A percentile compares a stretch with the other conserved stretches of the same genome.
These are phyloP conservation scores for Neurospora sp. DNA, from an alignment of 495 filamentous ascomycete species.

Conservation along the genomic window DNA sequence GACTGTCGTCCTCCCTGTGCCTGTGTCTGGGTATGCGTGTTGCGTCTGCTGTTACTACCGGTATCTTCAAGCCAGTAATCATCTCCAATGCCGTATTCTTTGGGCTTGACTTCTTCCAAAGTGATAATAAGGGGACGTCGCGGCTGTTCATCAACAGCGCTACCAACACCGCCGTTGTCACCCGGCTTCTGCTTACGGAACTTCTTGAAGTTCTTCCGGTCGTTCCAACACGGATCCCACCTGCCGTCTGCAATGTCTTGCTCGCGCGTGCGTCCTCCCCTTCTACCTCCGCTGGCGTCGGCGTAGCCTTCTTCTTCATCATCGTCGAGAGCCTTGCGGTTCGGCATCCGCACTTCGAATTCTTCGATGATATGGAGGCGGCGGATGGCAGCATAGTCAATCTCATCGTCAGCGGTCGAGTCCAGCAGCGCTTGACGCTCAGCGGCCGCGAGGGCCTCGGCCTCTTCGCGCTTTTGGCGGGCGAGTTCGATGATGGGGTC, in stretches of 20 bases:
- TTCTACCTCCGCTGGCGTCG: background rate
- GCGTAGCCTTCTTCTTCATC: background rate
- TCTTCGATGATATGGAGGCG: conserved; percentile 71
- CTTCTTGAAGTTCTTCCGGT: conserved; percentile 91
- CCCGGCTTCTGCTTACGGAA: conserved; percentile 53
- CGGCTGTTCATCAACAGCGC: background rate
- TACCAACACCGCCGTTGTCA: conserved; percentile 27
- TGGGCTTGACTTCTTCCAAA: conserved; percentile 68
- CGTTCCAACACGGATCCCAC: conserved; percentile 92
- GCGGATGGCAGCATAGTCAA: conserved; percentile 62
- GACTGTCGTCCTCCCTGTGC: background rate
- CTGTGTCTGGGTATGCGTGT: conserved; percentile 20
- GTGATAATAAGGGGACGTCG: conserved; percentile 56
- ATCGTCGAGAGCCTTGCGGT: background rate
- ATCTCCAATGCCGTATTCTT: conserved; percentile 76
- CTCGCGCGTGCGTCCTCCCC: conserved; percentile 29
- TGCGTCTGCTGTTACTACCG: conserved; percentile 12
- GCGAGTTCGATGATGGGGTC: conserved; percentile 58
- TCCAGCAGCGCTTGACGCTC: conserved; percentile 46
- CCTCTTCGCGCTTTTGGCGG: conserved; percentile 56
- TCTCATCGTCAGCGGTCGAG: conserved; percentile 39
- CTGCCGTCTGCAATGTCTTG: conserved; percentile 44
- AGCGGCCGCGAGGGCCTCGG: conserved; percentile 47
- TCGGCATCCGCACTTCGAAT: conserved; percentile 49
- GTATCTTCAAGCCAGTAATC: conserved; percentile 60